Evolutionary conservation across 495 filamentous ascomycete species (phyloP).

Genomic region (Neurospora sp.): DNA sequence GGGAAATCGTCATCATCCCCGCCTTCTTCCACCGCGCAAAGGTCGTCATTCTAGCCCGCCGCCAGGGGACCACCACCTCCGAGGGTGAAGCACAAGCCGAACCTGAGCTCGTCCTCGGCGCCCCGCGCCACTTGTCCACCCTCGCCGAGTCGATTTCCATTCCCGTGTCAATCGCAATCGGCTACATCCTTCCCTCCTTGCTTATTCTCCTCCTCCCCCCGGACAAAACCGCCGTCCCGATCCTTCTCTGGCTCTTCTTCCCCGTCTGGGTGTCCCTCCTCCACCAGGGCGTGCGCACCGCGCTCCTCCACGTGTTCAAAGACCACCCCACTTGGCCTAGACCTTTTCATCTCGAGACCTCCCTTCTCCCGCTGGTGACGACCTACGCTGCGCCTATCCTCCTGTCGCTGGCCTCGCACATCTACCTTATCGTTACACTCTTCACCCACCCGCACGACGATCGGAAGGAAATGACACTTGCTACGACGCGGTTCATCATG

Average conservation of each 20-base stretch:
- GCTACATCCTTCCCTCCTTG: conserved; percentile 24
- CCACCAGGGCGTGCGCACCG: conserved; percentile 17
- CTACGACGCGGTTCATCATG: conserved; percentile 23
- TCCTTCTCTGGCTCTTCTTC: conserved; percentile 44
- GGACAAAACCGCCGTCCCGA: conserved; percentile 52
- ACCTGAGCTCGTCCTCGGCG: conserved; percentile 17
- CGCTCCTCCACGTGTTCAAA: conserved; percentile 2
- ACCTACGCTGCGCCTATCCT: conserved; percentile 27
- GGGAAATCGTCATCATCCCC: conserved; percentile 32
- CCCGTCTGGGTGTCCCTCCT: conserved; percentile 27
- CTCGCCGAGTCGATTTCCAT: conserved; percentile 27
- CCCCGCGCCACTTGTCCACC: conserved; percentile 21
- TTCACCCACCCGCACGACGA: conserved; percentile 17
- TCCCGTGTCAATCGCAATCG: conserved; percentile 27
- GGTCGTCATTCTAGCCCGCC: conserved; percentile 14
- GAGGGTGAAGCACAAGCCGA: conserved; percentile 2
- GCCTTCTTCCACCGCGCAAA: conserved; percentile 27
- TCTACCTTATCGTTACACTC: conserved; percentile 19
- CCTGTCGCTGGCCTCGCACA: conserved; percentile 23
- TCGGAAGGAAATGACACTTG: conserved; percentile 29
- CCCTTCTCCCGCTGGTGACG: conserved; percentile 8
- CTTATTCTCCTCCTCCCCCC: conserved; percentile 58
- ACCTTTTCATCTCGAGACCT: conserved; percentile 24
- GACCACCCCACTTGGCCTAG: background rate
- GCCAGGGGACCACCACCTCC: background rate